Evolutionary conservation across 2,329 filamentous ascomycete species (phyloP), one percentile per base, ranked within the genome.

Genomic region (Aspergillus ochraceoroseus): DNA sequence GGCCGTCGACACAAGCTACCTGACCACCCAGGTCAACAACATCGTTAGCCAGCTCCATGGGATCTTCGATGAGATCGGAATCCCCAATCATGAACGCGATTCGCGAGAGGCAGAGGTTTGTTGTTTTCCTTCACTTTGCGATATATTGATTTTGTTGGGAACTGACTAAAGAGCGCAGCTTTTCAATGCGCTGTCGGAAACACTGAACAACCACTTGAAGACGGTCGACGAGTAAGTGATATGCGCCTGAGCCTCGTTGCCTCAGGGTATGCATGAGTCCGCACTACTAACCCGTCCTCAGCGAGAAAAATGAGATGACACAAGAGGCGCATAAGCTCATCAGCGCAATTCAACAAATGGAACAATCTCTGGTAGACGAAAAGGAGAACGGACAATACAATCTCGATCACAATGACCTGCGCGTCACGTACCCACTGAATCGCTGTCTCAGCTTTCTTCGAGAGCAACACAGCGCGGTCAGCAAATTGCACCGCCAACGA

Each of bases 11-110:
- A 87, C 89, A 44, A 87, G 85, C 64, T 94, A 94, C 67, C 75
- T 96, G 62, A 85, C 87, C 56, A 87, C 94, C 65, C 92, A 96
- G 78, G 87, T 98, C 70, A 92, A 87, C 54, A 87, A 79, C 58
- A 95, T 95, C 61, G 88, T 96, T 63, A 80, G 80, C 65, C 88
- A 95, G 68, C 77, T 98, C 46, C 90, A 96, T 68, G 85, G 85
- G 51, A 78, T 96, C 43, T 98, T 95, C 60, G 92, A 98, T 65
- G 90, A 98, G 63, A 98, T 98, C 59, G 92, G 92, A 44, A 85
- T 98, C n/a, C 80, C 90, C 18, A 80, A 73, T 58, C 88, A 95
- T 80, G 92, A 96, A 66, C 85, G 92, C 59, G 88, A 96, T 62
- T 76, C 79, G 34, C 78, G 92, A 57, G 90, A 96, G 63, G 79